Evolutionary conservation across 495 filamentous ascomycete genomes (phyloP).

Genomic region (Neurospora sp.): DNA sequence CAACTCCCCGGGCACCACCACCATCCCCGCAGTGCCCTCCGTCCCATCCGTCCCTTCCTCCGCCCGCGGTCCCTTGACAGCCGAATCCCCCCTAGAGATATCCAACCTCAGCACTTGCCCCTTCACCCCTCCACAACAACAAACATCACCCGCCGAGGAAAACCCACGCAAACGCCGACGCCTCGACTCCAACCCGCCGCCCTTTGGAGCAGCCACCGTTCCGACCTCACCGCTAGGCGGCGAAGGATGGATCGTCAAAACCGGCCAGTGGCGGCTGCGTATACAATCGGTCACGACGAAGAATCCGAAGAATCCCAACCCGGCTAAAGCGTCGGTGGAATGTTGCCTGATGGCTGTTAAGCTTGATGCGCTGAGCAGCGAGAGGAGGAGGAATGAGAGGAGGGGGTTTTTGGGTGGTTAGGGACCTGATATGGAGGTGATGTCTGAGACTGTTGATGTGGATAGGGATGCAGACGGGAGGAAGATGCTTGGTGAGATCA

Average conservation of each 20-base stretch:
- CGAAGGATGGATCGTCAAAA: slow-evolving; percentile 60
- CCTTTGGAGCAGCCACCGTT: slow-evolving; percentile 14
- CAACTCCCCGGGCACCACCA: slow-evolving; percentile 11
- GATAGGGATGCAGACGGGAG: neutral
- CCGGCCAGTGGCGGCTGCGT: slow-evolving; percentile 71
- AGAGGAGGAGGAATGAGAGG: slow-evolving; percentile 56
- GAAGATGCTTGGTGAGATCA: neutral
- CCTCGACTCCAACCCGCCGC: slow-evolving; percentile 22
- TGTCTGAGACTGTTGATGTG: neutral
- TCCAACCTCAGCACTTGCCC: slow-evolving; percentile 4
- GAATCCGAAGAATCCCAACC: slow-evolving; percentile 6
- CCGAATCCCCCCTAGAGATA: slow-evolving; percentile 20
- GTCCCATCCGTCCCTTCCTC: slow-evolving; percentile 19
- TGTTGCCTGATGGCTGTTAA: slow-evolving; percentile 69
- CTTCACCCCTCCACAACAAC: neutral
- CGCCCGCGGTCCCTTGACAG: slow-evolving; percentile 15
- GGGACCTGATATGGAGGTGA: neutral
- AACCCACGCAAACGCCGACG: neutral
- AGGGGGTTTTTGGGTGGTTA: slow-evolving; percentile 50
- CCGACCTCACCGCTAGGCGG: neutral
- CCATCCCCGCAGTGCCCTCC: neutral
- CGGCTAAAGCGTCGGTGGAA: slow-evolving; percentile 46
- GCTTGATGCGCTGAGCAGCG: slow-evolving; percentile 61
- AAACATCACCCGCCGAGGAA: neutral
- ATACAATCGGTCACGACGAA: slow-evolving; percentile 42